These are phyloP conservation scores for Penicillium riverlandense DNA, from an alignment of 495 filamentous ascomycete genomes.

Conservation along the genomic window DNA sequence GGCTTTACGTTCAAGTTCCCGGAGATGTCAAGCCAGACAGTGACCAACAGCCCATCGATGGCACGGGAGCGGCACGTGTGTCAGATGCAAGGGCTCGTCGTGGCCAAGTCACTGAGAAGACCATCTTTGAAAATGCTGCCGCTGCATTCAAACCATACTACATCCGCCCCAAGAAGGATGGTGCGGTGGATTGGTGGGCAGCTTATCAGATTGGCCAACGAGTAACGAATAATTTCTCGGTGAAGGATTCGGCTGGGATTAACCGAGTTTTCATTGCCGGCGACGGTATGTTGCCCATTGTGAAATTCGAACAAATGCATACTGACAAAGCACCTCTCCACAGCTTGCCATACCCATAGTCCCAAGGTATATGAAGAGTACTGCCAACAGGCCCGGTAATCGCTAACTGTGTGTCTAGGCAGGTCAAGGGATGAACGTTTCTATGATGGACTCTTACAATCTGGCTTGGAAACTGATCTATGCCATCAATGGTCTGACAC, in stretches of 20 bases:
- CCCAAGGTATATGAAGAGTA: constrained; percentile 47
- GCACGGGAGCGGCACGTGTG: constrained; percentile 7
- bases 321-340: background rate
- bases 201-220: constrained; percentile 66
- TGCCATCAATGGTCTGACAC: constrained; percentile 56
- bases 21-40: constrained; percentile 20
- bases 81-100: constrained; percentile 25
- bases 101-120: constrained; percentile 31
- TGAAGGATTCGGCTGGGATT: constrained; percentile 40
- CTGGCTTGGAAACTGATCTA: constrained; percentile 79
- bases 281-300: constrained; percentile 38
- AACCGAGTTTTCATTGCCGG: constrained; percentile 60
- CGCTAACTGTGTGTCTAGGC: constrained; percentile 35
- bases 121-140: constrained; percentile 34
- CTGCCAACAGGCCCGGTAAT: too few species aligned
- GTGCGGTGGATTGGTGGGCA: constrained; percentile 56
- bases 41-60: constrained; percentile 10
- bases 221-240: constrained; percentile 58
- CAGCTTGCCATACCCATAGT: constrained; percentile 52
- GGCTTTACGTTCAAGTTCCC: constrained; percentile 55
- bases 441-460: constrained; percentile 77
- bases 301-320: background rate
- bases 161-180: constrained; percentile 30
- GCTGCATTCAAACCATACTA: constrained; percentile 41
- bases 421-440: constrained; percentile 86